Evolutionary conservation across 768 basidiomycete species (phyloP), one percentile per base, ranked within the genome.

Genomic region (Baorangia bicolor): DNA sequence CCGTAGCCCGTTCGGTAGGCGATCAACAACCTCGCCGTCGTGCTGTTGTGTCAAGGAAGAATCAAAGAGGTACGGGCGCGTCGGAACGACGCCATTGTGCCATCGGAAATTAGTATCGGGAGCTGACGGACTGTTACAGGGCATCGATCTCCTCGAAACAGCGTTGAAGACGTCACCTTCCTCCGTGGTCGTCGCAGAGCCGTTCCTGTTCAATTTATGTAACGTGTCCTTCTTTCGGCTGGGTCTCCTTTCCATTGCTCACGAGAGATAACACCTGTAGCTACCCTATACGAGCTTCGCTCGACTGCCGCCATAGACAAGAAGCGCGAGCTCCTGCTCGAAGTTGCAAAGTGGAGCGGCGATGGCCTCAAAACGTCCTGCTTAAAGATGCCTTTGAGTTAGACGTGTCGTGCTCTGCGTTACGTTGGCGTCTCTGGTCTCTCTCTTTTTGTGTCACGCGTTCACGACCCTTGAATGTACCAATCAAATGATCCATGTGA

Each of bases 191-290:
- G 80, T 86, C 25, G 87, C 88, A 8, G 91, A 93, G 64, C 91
- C 91, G 5, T 90, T 90, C 72, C 67, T 93, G 41, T 93, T 93
- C 72, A 94, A 94, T 59, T 77, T 94, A 8, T 88, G 92, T 92
- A 67, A 67, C 56, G 86, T 73, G 2, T 27, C 20, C 30, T 23
- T 12, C 38, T 34, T 27, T 12, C 38, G 12, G 40, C 34, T n/a
- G 9, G 9, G 18, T 16, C 1, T 12, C 23, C 45, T 38, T 28
- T 25, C 11, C 23, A 13, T 21, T 27, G n/a, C n/a, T 16, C 11
- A 20, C 13, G 18, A 11, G 28, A 5, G 20, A 58, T 23, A n/a
- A n/a, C n/a, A 40, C 21, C 5, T 47, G n/a, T 38, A 46, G 91
- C 91, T 2, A 93, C 92, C 1, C 71, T 94, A 27, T 93, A 93